Conservation (phyloP, 139 green algal genomes). For the Eudorina sp. region DNA sequence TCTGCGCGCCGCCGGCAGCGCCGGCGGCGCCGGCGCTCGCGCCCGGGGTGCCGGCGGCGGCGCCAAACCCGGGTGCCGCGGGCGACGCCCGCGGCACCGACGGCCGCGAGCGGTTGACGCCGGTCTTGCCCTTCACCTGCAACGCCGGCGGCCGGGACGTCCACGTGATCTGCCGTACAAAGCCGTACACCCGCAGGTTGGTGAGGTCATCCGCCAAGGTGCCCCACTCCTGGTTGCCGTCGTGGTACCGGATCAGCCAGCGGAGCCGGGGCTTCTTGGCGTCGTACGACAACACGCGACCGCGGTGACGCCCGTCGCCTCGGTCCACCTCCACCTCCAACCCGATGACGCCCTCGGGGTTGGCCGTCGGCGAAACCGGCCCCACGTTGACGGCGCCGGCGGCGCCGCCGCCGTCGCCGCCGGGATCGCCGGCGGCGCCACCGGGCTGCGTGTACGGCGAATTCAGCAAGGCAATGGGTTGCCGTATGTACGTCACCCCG, state of each 20-base stretch:
- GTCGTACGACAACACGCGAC: constrained; percentile 44
- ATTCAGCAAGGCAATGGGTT: background rate
- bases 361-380: constrained; percentile 23
- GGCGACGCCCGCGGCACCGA: background rate
- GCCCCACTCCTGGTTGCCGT: constrained; percentile 51
- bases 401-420: background rate
- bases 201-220: constrained; percentile 44
- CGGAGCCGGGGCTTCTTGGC: constrained; percentile 43
- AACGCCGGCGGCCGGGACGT: constrained; percentile 35
- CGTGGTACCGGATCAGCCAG: constrained; percentile 44
- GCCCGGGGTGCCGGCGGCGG: no score
- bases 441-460: background rate
- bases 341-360: constrained; percentile 41
- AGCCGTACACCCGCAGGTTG: constrained; percentile 43
- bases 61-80: background rate
- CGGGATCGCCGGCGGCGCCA: background rate
- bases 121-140: constrained; percentile 5
- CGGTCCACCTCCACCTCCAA: constrained; percentile 43
- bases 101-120: background rate
- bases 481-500: constrained; percentile 25
- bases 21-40: background rate
- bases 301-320: constrained; percentile 18
- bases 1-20: background rate
- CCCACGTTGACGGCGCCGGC: background rate
- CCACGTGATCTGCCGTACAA: constrained; percentile 36